Evolutionary conservation across 2,329 filamentous ascomycete species (phyloP).

Genomic region (Aureobasidium vineae): DNA sequence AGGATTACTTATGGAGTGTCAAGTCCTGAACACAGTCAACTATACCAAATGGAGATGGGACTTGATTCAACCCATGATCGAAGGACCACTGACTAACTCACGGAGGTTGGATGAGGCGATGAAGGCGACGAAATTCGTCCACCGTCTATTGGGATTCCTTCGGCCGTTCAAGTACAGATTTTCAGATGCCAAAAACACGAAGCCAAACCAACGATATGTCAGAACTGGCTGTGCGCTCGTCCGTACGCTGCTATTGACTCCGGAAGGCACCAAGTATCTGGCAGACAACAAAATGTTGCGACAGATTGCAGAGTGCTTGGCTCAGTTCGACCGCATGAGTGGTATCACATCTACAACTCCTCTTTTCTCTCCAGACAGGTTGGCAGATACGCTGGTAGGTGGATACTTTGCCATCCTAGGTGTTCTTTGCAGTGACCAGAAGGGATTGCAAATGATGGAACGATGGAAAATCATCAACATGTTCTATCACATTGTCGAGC

Average conservation of each 20-base stretch:
- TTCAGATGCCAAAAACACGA: slow-evolving; percentile 82
- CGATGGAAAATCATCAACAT: slow-evolving; percentile 99
- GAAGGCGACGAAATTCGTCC: slow-evolving; percentile 93
- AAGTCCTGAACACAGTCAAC: slow-evolving; percentile 84
- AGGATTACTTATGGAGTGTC: slow-evolving; percentile 68
- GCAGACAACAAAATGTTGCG: slow-evolving; percentile 89
- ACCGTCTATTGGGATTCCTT: slow-evolving; percentile 91
- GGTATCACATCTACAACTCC: slow-evolving; percentile 73
- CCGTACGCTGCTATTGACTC: slow-evolving; percentile 78
- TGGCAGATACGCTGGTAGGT: slow-evolving; percentile 81
- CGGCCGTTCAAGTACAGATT: slow-evolving; percentile 97
- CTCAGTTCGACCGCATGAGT: slow-evolving; percentile 85
- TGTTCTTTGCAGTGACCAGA: slow-evolving; percentile 75
- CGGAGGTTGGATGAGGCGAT: slow-evolving; percentile 93
- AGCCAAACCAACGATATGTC: slow-evolving; percentile 92
- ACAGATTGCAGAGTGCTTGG: slow-evolving; percentile 92
- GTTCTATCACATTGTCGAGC: slow-evolving; percentile 97
- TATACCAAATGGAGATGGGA: slow-evolving; percentile 98
- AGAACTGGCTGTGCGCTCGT: slow-evolving; percentile 85
- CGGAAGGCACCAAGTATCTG: slow-evolving; percentile 80
- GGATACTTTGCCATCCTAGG: slow-evolving; percentile 95
- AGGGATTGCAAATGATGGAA: slow-evolving; percentile 85
- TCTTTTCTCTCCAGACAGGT: slow-evolving; percentile 81
- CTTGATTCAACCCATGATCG: slow-evolving; percentile 82
- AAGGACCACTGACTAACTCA: slow-evolving; percentile 85